Percentiles rank a stretch among this genome's conserved stretches.
Conservation (phyloP, 2,329 filamentous ascomycete species). For the Dothiorella sarmentorum region DNA sequence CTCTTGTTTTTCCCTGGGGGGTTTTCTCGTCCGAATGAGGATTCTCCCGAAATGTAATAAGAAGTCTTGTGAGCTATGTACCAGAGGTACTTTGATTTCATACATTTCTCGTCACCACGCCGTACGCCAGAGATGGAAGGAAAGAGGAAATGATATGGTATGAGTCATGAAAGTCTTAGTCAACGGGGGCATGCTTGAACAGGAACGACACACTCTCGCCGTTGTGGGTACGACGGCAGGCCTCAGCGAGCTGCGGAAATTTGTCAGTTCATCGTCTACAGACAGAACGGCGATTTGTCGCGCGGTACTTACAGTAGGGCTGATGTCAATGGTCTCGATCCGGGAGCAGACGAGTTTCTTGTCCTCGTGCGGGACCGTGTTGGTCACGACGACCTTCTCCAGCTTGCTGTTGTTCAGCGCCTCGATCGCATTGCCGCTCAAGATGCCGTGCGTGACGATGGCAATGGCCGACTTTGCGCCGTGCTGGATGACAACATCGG, state of each 20-base stretch:
- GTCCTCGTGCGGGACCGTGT: conserved; percentile 77
- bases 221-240: conserved; percentile 69
- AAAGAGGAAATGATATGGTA: not conserved
- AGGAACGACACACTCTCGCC: conserved; percentile 67
- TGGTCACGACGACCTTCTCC: conserved; percentile 80
- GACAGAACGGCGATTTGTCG: not conserved
- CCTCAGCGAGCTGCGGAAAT: conserved; percentile 56
- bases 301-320: conserved; percentile 61
- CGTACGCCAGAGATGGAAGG: conserved; percentile 13
- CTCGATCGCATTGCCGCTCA: conserved; percentile 84
- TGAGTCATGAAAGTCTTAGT: conserved; percentile 28
- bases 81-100: not conserved
- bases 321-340: conserved; percentile 88
- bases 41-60: not conserved
- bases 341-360: conserved; percentile 75
- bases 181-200: conserved; percentile 63
- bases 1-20: not conserved
- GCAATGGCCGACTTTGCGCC: conserved; percentile 86
- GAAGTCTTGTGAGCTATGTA: not conserved
- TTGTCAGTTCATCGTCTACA: conserved; percentile 15
- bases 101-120: conserved; percentile 1
- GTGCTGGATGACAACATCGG: conserved; percentile 80
- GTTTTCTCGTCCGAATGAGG: not conserved
- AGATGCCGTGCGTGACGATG: conserved; percentile 90
- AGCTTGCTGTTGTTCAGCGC: conserved; percentile 76